phyloP scores from a whole-genome alignment of 176 grass and related monocot species.

The Eragrostis curvula region DNA sequence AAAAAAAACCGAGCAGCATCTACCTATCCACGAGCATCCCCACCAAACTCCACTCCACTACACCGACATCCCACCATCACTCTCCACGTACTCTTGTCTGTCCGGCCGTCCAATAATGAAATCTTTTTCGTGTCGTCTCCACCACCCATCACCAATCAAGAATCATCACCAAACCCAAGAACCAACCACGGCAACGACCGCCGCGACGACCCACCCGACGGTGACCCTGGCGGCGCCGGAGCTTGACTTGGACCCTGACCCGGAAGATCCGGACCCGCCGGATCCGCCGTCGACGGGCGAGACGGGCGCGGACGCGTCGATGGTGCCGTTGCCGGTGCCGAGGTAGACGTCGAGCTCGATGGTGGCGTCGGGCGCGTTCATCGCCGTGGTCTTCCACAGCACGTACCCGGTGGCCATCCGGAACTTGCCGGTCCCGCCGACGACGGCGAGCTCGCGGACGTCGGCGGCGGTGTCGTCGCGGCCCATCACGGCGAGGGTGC shows the following conservation, averaged over 20 bases:
- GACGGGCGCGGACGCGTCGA: not conserved
- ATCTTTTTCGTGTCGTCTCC: not conserved
- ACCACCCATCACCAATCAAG: not conserved
- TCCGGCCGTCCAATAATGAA: too few relatives aligned
- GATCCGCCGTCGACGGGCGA: not conserved
- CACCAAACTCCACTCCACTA: not conserved
- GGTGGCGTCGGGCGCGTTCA: constrained; percentile 3
- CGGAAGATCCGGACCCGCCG: not conserved
- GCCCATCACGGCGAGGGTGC: constrained; percentile 49
- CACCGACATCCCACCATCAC: constrained; percentile 6
- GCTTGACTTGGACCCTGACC: not conserved
- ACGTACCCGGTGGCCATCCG: constrained; percentile 53
- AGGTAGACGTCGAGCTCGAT: constrained; percentile 45
- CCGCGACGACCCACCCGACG: not conserved
- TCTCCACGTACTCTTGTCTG: not conserved
- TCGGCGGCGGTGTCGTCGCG: constrained; percentile 24
- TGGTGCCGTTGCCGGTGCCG: not conserved
- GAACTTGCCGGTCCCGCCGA: constrained; percentile 60
- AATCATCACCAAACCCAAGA: not conserved
- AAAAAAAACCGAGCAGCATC: not conserved
- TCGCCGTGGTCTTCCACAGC: constrained; percentile 35
- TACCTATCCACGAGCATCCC: not conserved
- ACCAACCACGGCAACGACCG: constrained; percentile 1
- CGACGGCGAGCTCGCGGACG: constrained; percentile 52
- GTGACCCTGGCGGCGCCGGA: not conserved